Evolutionary conservation across 2,329 filamentous ascomycete genomes (phyloP).

Genomic region (Cladosporium austrohemisphaericum): DNA sequence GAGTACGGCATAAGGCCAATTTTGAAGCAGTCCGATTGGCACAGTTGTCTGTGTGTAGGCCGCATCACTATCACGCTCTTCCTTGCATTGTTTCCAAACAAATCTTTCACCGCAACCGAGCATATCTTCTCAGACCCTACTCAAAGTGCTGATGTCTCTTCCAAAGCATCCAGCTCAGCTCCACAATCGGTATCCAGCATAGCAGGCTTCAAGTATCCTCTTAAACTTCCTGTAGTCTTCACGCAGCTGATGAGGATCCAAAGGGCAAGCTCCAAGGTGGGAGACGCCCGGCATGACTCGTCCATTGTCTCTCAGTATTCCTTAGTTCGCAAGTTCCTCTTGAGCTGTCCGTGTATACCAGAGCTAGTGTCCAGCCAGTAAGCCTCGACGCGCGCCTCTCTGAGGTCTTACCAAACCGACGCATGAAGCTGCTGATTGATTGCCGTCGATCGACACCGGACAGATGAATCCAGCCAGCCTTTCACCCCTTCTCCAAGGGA

Average conservation of each 20-base stretch:
- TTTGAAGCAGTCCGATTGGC: constrained; percentile 29
- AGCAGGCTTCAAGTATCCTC: constrained; percentile 26
- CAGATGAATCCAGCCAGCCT: constrained; percentile 26
- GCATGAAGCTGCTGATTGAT: constrained; percentile 65
- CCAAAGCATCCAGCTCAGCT: constrained; percentile 22
- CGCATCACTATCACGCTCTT: constrained; percentile 34
- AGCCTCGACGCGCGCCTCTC: constrained; percentile 71
- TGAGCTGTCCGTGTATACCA: constrained; percentile 59
- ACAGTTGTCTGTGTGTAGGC: constrained; percentile 45
- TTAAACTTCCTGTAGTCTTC: constrained; percentile 16
- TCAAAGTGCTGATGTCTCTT: constrained; percentile 31
- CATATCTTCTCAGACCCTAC: constrained; percentile 26
- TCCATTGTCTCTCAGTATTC: constrained; percentile 46
- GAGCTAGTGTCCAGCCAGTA: constrained; percentile 67
- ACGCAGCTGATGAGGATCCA: constrained; percentile 41
- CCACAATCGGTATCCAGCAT: constrained; percentile 35
- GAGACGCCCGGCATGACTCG: constrained; percentile 50
- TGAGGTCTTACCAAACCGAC: constrained; percentile 73
- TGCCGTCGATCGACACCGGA: constrained; percentile 30
- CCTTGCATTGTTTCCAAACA: constrained; percentile 23
- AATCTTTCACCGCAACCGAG: constrained; percentile 14
- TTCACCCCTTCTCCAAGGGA: constrained; percentile 26
- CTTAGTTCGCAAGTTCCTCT: constrained; percentile 37
- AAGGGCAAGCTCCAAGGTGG: constrained; percentile 45
- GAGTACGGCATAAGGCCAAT: constrained; percentile 44